Evolutionary conservation across 169 alveolate species (phyloP).

Genomic region (Plasmodium berghei): DNA sequence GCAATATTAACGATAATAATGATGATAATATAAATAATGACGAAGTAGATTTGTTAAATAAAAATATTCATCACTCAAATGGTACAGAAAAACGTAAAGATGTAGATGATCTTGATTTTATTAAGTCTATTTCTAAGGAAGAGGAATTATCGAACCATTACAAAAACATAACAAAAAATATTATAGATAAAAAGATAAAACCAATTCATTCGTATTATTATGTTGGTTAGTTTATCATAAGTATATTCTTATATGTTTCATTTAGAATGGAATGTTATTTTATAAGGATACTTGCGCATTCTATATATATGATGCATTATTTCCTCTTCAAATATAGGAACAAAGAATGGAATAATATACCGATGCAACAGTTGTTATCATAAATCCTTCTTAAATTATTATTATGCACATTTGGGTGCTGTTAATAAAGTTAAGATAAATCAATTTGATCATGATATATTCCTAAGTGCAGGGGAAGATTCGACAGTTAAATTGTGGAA

Average conservation of each 20-base stretch:
- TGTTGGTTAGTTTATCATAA: constrained; percentile 25
- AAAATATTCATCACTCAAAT: not conserved
- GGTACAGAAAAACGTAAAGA: not conserved
- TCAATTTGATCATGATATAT: constrained; percentile 66
- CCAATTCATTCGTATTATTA: constrained; percentile 72
- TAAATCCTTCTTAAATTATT: constrained; percentile 63
- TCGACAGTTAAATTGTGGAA: constrained; percentile 65
- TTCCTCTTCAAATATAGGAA: constrained; percentile 1
- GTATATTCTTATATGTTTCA: too few species aligned
- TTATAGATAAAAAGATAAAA: constrained; percentile 57
- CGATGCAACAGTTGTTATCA: constrained; percentile 76
- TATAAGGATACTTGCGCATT: not conserved
- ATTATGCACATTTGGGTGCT: constrained; percentile 67
- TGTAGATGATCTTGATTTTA: not conserved
- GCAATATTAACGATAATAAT: not conserved
- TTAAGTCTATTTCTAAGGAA: constrained; percentile 36
- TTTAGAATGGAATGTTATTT: too few species aligned
- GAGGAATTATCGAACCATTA: constrained; percentile 63
- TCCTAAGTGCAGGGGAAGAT: constrained; percentile 76
- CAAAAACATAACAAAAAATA: constrained; percentile 59
- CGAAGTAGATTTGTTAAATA: not conserved
- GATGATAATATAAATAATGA: not conserved
- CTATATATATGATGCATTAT: not conserved
- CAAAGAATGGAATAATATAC: constrained; percentile 74
- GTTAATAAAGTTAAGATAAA: constrained; percentile 71